Percentiles rank a stretch among this genome's conserved stretches.
These are phyloP conservation scores for Neurospora sp. DNA, from an alignment of 495 filamentous ascomycete species.

Conservation along the genomic window DNA sequence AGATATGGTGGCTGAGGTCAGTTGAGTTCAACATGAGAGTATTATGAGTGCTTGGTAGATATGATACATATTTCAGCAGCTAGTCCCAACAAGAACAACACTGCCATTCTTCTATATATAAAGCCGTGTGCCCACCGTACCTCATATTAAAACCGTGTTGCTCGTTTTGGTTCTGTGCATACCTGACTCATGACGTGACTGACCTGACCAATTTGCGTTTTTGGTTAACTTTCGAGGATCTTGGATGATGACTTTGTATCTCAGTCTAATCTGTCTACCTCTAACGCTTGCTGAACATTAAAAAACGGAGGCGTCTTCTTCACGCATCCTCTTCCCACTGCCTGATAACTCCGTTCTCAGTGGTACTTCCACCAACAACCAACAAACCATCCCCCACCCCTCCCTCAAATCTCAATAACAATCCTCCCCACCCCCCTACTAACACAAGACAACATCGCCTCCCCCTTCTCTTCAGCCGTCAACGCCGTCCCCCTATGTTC, in stretches of 20 bases:
- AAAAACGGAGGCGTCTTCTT: not conserved
- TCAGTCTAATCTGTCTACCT: not conserved
- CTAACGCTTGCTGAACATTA: not conserved
- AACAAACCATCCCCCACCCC: too few species aligned
- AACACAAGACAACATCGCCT: constrained; percentile 36
- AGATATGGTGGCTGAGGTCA: not conserved
- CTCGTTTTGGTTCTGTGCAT: not conserved
- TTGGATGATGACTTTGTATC: not conserved
- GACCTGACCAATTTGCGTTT: not conserved
- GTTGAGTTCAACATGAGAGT: too few species aligned
- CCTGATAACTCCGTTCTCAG: not conserved
- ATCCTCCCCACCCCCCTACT: constrained; percentile 38
- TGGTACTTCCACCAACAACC: not conserved
- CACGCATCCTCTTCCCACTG: not conserved
- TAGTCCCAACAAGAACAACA: not conserved
- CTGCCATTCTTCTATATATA: not conserved
- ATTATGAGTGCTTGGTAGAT: not conserved
- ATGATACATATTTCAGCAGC: not conserved
- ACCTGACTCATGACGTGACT: not conserved
- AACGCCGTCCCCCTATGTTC: constrained; percentile 44
- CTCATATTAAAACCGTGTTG: not conserved
- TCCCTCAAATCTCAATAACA: constrained; percentile 30
- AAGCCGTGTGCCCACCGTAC: fast-evolving
- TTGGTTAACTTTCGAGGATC: not conserved
- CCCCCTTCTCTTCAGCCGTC: constrained; percentile 32